Percentiles rank a stretch among this genome's conserved stretches.
These are phyloP conservation scores for Saccharomycopsis fodiens DNA, from an alignment of 805 yeast species.

Conservation along the genomic window DNA sequence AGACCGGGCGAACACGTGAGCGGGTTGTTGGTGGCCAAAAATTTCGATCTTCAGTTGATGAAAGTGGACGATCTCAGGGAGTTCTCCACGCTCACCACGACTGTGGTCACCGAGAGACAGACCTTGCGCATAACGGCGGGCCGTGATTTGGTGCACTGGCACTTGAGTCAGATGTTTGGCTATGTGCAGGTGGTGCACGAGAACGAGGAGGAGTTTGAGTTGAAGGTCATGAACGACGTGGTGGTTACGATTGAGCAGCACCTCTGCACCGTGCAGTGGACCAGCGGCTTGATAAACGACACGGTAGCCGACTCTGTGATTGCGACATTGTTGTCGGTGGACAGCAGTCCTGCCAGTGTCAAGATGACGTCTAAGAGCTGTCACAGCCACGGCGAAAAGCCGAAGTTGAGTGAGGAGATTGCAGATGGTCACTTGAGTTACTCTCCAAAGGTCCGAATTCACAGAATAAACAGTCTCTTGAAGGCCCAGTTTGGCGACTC, in stretches of 20 bases:
- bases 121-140: slow-evolving; percentile 72
- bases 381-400: slow-evolving; percentile 30
- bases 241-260: slow-evolving; percentile 40
- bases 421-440: slow-evolving; percentile 27
- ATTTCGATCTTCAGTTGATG: slow-evolving; percentile 77
- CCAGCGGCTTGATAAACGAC: slow-evolving; percentile 81
- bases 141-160: slow-evolving; percentile 77
- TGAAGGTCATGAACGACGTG: slow-evolving; percentile 59
- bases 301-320: slow-evolving; percentile 91
- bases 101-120: slow-evolving; percentile 78
- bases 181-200: slow-evolving; percentile 57
- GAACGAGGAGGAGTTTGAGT: slow-evolving; percentile 43
- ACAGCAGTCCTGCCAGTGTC: slow-evolving; percentile 91
- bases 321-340: slow-evolving; percentile 86
- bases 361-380: slow-evolving; percentile 67
- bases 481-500: slow-evolving; percentile 86
- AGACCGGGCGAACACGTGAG: slow-evolving; percentile 42
- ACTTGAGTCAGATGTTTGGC: slow-evolving; percentile 93
- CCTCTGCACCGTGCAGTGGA: slow-evolving; percentile 76
- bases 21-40: slow-evolving; percentile 87
- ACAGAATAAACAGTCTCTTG: slow-evolving; percentile 54
- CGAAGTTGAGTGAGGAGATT: slow-evolving; percentile 8
- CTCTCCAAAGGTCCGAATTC: slow-evolving; percentile 33
- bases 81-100: slow-evolving; percentile 78
- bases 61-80: slow-evolving; percentile 85